Conservation (phyloP, 192 early-diverging fungal species). For the Tieghemiomyces parasiticus region DNA sequence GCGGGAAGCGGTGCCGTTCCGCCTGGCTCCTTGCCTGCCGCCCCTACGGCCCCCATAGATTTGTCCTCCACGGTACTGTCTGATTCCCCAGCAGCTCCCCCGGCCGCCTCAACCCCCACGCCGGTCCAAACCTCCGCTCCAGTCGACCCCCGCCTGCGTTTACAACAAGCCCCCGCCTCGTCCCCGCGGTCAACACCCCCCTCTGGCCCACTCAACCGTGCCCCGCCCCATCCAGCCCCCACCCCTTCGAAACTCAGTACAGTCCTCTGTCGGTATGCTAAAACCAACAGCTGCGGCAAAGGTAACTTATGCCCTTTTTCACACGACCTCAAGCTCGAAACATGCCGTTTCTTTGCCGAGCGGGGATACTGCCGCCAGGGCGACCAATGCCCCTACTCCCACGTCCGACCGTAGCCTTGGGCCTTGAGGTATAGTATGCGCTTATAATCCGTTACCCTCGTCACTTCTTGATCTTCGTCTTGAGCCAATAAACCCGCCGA, state of each 20-base stretch:
- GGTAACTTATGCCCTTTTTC: slow-evolving; percentile 1
- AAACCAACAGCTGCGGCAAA: slow-evolving; percentile 4
- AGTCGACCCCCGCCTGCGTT: neutral
- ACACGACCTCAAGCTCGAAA: slow-evolving; percentile 3
- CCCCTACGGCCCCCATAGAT: neutral
- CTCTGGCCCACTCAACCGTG: neutral
- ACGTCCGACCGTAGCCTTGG: neutral
- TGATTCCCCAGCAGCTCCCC: neutral
- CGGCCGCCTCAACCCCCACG: neutral
- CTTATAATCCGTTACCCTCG: no score
- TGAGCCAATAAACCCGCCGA: no score
- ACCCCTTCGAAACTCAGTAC: neutral
- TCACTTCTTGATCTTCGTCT: no score
- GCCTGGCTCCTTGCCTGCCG: neutral
- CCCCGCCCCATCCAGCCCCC: neutral
- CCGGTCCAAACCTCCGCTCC: neutral
- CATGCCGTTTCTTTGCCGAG: neutral
- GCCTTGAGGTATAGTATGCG: no score
- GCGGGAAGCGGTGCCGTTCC: no score
- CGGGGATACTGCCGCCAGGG: neutral
- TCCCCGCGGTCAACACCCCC: neutral
- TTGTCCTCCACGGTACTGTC: neutral
- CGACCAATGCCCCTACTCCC: slow-evolving; percentile 1
- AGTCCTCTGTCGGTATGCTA: neutral
- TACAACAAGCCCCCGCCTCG: neutral